Conservation (phyloP, 371 early-diverging fungal species). For the Mortierella sp. region DNA sequence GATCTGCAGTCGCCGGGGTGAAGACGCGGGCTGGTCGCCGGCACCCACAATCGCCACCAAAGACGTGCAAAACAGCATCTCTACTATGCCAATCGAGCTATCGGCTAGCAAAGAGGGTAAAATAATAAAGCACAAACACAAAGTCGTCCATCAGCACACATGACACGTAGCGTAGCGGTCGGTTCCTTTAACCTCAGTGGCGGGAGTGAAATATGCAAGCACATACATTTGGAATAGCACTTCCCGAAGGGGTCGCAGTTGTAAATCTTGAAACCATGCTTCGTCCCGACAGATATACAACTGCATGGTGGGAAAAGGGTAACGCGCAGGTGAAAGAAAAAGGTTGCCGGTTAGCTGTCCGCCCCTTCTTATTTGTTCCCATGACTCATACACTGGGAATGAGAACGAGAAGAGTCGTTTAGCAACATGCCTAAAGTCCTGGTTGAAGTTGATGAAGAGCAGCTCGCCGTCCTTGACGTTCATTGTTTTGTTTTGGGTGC, state of each 20-base stretch:
- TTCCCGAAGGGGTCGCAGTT: constrained; percentile 96
- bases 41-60: constrained; percentile 96
- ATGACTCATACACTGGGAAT: not conserved
- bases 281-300: constrained; percentile 92
- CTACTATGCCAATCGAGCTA: constrained; percentile 93
- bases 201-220: not conserved
- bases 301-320: constrained; percentile 51
- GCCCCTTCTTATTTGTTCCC: not conserved
- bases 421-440: constrained; percentile 85
- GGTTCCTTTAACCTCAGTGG: not conserved
- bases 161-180: no score
- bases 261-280: constrained; percentile 90
- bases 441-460: constrained; percentile 90
- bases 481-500: constrained; percentile 32
- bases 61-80: constrained; percentile 96
- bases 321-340: not conserved
- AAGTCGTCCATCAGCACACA: not conserved
- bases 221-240: constrained; percentile 84
- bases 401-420: not conserved
- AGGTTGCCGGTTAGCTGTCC: not conserved
- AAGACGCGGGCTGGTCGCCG: constrained; percentile 90
- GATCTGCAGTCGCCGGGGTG: constrained; percentile 93
- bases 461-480: constrained; percentile 67
- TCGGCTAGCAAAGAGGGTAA: constrained; percentile 65
- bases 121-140: not conserved